Percentiles rank a stretch among this genome's conserved stretches.
Evolutionary conservation across 495 filamentous ascomycete species (phyloP).

Genomic region (Penicillium angulare): DNA sequence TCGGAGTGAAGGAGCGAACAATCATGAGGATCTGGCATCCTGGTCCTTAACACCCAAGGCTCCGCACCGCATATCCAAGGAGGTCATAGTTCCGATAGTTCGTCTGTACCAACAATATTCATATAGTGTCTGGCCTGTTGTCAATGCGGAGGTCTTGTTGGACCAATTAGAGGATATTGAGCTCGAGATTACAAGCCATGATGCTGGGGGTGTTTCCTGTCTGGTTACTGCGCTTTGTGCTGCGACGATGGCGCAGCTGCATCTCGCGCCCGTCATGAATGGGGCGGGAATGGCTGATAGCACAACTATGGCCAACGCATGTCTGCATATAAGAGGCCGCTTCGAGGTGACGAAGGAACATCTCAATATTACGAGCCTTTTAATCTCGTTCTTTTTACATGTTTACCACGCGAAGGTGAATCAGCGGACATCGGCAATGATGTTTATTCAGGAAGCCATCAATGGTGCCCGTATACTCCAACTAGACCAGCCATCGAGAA

Average conservation of each 20-base stretch:
- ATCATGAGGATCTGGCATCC: not conserved
- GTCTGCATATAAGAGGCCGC: slow-evolving; percentile 19
- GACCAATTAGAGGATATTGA: slow-evolving; percentile 15
- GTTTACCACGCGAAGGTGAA: slow-evolving; percentile 37
- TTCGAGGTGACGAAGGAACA: slow-evolving; percentile 7
- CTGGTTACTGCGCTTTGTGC: slow-evolving; percentile 29
- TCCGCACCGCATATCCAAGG: slow-evolving; percentile 8
- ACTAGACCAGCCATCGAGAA: slow-evolving; percentile 11
- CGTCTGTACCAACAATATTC: slow-evolving; percentile 25
- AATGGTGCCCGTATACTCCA: slow-evolving; percentile 20
- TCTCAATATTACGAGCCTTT: slow-evolving; percentile 17
- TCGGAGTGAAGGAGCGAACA: not conserved
- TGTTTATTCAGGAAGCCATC: slow-evolving; percentile 34
- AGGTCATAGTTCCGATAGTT: slow-evolving; percentile 12
- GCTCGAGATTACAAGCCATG: not conserved
- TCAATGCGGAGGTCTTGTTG: slow-evolving; percentile 20
- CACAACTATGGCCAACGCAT: slow-evolving; percentile 19
- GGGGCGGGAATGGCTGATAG: slow-evolving; percentile 12
- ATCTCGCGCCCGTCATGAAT: slow-evolving; percentile 19
- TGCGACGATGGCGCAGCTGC: slow-evolving; percentile 34
- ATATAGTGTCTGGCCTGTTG: slow-evolving; percentile 34
- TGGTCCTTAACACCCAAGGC: not conserved
- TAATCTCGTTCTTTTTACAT: slow-evolving; percentile 35
- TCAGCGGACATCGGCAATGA: slow-evolving; percentile 27
- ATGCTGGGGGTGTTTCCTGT: slow-evolving; percentile 12